Evolutionary conservation across 176 grass and related monocot genomes (phyloP).

Genomic region (Echinochloa phyllopogon): DNA sequence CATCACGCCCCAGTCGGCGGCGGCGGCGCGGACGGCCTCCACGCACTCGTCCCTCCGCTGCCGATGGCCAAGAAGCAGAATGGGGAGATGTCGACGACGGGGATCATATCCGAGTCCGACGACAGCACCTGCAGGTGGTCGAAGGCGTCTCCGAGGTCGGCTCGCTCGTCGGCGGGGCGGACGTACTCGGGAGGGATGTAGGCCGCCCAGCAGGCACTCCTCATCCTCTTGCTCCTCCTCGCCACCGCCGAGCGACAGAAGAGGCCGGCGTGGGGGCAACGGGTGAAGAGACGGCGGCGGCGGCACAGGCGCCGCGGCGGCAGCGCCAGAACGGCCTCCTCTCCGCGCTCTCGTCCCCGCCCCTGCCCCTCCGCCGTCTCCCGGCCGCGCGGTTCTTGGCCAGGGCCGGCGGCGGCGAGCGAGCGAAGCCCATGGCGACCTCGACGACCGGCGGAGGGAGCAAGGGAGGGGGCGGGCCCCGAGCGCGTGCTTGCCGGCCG

Average conservation of each 20-base stretch:
- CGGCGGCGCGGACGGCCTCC: conserved; percentile 62
- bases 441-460: no score
- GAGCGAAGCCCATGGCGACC: no score
- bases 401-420: no score
- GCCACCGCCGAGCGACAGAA: conserved; percentile 31
- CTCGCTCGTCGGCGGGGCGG: conserved; percentile 68
- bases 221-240: not conserved
- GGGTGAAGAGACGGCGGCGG: conserved; percentile 2
- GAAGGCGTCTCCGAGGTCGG: conserved; percentile 75
- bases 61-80: conserved; percentile 62
- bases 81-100: conserved; percentile 66
- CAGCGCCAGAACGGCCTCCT: no score
- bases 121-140: not conserved
- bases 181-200: conserved; percentile 82
- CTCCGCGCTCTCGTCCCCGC: no score
- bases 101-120: conserved; percentile 48
- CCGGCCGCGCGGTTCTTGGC: no score
- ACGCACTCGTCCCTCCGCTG: no score
- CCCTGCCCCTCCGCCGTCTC: no score
- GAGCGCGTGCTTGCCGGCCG: no score
- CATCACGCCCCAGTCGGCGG: conserved; percentile 87
- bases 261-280: conserved; percentile 8
- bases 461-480: no score
- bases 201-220: conserved; percentile 52
- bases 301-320: not conserved